phyloP scores from a whole-genome alignment of 23 red algal species.

The Pyropia yezoensis region DNA sequence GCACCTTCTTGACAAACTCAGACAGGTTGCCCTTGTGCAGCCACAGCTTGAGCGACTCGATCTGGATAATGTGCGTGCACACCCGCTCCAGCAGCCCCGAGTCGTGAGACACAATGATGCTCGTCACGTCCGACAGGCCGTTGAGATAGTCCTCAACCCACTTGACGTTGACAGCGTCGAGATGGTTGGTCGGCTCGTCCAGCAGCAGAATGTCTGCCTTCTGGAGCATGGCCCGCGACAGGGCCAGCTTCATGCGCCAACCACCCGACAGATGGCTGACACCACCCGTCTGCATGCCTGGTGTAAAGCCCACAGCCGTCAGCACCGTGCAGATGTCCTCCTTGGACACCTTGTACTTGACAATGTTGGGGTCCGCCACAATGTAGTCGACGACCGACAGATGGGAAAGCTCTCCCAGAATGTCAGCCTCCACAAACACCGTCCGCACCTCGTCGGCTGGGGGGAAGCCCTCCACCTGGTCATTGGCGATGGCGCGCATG shows the following conservation, averaged over 20 bases:
- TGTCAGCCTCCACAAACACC: conserved; percentile 80
- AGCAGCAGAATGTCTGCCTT: conserved; percentile 89
- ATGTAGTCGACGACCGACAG: conserved; percentile 71
- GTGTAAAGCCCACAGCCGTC: conserved; percentile 57
- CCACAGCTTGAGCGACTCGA: conserved; percentile 70
- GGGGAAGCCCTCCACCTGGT: conserved; percentile 76
- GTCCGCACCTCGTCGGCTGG: conserved; percentile 71
- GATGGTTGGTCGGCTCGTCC: conserved; percentile 97
- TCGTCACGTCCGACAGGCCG: conserved; percentile 64
- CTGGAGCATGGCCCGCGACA: conserved; percentile 83
- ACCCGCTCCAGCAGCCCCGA: conserved; percentile 68
- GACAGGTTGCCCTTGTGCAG: conserved; percentile 83
- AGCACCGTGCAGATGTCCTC: conserved; percentile 52
- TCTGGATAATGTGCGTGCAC: conserved; percentile 86
- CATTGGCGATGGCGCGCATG: conserved; percentile 81
- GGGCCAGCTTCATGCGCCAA: conserved; percentile 93
- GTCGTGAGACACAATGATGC: conserved; percentile 91
- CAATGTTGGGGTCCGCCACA: conserved; percentile 60
- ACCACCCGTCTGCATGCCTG: conserved; percentile 45
- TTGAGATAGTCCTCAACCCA: conserved; percentile 91
- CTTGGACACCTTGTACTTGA: conserved; percentile 23
- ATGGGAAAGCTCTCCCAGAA: conserved; percentile 71
- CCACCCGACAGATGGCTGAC: conserved; percentile 78
- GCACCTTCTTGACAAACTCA: conserved; percentile 87
- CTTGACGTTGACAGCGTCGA: conserved; percentile 87